phyloP scores from a whole-genome alignment of 257 asterid genomes.

The Pogostemon cablin region DNA sequence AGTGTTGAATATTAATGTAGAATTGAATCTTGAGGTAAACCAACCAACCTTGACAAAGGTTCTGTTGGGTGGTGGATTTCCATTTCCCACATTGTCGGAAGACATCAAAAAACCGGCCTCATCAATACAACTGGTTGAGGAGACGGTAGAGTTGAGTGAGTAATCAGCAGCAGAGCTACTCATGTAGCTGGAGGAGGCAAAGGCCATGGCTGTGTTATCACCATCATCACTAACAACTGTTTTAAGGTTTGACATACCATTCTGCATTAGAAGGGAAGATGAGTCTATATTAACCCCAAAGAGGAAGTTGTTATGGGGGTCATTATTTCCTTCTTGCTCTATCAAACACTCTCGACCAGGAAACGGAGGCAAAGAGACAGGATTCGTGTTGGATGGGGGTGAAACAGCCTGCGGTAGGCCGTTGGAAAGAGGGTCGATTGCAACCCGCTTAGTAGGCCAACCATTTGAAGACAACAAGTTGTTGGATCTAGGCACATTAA shows the following conservation, averaged over 20 bases:
- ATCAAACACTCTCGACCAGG: constrained; percentile 65
- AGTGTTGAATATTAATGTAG: background rate
- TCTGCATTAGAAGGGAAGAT: constrained; percentile 57
- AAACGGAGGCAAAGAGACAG: constrained; percentile 68
- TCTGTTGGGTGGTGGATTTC: constrained; percentile 49
- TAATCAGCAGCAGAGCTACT: constrained; percentile 50
- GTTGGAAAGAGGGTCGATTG: constrained; percentile 52
- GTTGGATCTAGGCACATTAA: constrained; percentile 46
- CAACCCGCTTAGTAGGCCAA: constrained; percentile 67
- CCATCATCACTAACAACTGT: constrained; percentile 54
- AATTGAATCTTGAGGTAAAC: background rate
- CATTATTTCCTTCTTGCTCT: constrained; percentile 59
- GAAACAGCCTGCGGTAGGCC: constrained; percentile 35
- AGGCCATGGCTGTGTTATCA: constrained; percentile 44
- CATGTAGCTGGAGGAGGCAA: constrained; percentile 59
- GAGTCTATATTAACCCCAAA: constrained; percentile 71
- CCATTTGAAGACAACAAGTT: constrained; percentile 46
- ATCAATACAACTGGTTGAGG: constrained; percentile 48
- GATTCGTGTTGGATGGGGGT: constrained; percentile 38
- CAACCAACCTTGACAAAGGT: constrained; percentile 67
- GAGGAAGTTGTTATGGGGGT: constrained; percentile 62
- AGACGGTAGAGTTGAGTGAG: constrained; percentile 45
- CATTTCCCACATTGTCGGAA: constrained; percentile 45
- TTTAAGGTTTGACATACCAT: constrained; percentile 50
- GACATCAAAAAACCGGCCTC: constrained; percentile 56